These are phyloP conservation scores for Aspergillus campestris DNA, from an alignment of 495 filamentous ascomycete species.

Conservation along the genomic window DNA sequence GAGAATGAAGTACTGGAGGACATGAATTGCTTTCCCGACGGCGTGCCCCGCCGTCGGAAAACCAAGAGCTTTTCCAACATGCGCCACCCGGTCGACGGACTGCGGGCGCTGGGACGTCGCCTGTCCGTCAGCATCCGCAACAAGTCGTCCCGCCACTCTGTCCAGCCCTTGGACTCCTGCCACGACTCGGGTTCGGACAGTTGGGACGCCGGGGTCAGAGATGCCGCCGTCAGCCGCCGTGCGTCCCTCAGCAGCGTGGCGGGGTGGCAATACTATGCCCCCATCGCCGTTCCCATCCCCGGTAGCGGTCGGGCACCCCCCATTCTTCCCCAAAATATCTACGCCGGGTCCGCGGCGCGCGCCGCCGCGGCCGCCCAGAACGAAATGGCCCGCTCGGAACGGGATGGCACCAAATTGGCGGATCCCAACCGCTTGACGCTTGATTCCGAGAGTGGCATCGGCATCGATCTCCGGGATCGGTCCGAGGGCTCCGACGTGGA, in stretches of 20 bases:
- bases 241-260: constrained; percentile 34
- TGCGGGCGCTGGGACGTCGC: constrained; percentile 37
- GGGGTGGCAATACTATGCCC: constrained; percentile 29
- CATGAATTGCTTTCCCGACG: constrained; percentile 26
- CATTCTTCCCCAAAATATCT: constrained; percentile 31
- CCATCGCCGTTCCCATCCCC: constrained; percentile 28
- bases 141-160: constrained; percentile 32
- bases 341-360: constrained; percentile 61
- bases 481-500: constrained; percentile 37
- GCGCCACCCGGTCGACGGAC: constrained; percentile 36
- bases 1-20: constrained; percentile 29
- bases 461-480: constrained; percentile 55
- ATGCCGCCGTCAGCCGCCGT: constrained; percentile 28
- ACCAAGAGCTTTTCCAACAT: constrained; percentile 41
- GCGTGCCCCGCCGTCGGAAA: constrained; percentile 26
- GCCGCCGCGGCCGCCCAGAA: constrained; percentile 63
- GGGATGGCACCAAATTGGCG: constrained; percentile 22
- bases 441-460: constrained; percentile 74
- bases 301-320: constrained; percentile 33
- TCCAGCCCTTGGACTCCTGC: constrained; percentile 11
- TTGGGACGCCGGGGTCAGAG: constrained; percentile 7
- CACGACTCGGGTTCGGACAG: constrained; percentile 9
- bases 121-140: constrained; percentile 36
- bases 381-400: constrained; percentile 42
- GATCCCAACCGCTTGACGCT: constrained; percentile 27